Evolutionary conservation across 495 filamentous ascomycete species (phyloP), one percentile per base, ranked within the genome.

Genomic region (Hyaloscypha finlandica): DNA sequence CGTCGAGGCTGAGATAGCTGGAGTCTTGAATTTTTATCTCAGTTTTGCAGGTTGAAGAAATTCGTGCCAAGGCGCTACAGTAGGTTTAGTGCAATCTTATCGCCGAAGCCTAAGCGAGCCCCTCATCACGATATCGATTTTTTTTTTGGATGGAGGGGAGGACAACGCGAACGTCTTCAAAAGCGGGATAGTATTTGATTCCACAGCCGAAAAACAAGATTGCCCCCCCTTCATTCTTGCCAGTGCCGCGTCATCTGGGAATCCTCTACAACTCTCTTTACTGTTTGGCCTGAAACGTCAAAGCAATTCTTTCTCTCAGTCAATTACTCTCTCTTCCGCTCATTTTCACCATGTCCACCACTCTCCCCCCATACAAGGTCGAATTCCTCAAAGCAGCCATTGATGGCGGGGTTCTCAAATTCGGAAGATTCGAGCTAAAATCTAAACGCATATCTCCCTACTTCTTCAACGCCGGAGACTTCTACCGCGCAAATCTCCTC

Each of bases 381-480:
- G 79, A 83, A 42, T 90, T 99, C 77, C 84, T 97, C 19, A 77
- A 85, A 56, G 84, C 90, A 52, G 85, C 92, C 75, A 84, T 95
- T 73, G 77, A 80, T 45, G 88, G 88, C 78, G 86, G 86, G 65
- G 88, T 92, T 76, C 88, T 97, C 65, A 89, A 89, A 52, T 97
- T 99, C 80, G 94, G 95, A 75, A 87, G 84, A 72, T 97, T 89
- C 83, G 88, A 87, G 63, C 84, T 99, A 69, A 99, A 99, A 79
- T 97, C 94, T 63, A 89, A 90, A 70, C 93, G 95, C 69, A 85
- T 88, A 73, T 97, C 93, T 8, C 94, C 95, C n/a, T 97, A 98
- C 86, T 97, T 99, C 85, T 96, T 98, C 89, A 96, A 95, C 78
- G 92, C 93, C 20, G 92, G 92, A 37, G 85, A 89, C 70, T 93